Base-by-base conservation (phyloP, 2,329 filamentous ascomycete species). In the Penicillium sp. region DNA sequence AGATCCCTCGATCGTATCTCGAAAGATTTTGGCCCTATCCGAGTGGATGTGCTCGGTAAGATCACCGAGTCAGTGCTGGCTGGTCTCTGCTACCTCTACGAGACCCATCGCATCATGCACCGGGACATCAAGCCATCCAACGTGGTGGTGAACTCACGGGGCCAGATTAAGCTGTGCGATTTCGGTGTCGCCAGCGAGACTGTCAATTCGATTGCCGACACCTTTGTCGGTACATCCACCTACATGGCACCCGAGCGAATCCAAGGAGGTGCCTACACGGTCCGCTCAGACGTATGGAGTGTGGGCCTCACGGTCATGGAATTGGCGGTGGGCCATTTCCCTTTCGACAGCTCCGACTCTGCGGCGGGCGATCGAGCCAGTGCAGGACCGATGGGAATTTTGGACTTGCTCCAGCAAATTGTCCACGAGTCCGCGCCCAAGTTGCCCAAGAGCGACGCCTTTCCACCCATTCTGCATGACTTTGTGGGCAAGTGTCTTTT, bases 221-320 rank as follows among this genome's bases (percentile, higher is more conserved):
- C 93, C 0, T 98, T 98, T 63, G 93, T 98, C 33, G 93, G 93
- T 45, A 98, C 93, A 1, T 96, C 93, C 34, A 98, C 93, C 47
- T 98, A 98, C 76, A 98, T 98, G 93, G 93, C 93, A 0, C 93
- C 93, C 0, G 93, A 98, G 74, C 83, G 93, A 68, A 98, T 98
- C 58, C 90, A 97, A 68, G 93, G 93, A 53, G 90, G 93, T 55
- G 90, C 88, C 61, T 98, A 98, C 71, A 95, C 91, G 0, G 91
- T 98, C 62, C 96, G 96, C 70, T 96, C 90, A 9, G 93, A 98
- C 67, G 93, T 98, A 4, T 98, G 93, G 93, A 96, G 90, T 79
- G 94, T 96, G 54, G 93, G 93, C 29, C 76, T 98, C 57, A 86
- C 85, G 0, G 83, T 98, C 53, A 97, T 98, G 90, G 93, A 98